These are phyloP conservation scores for Backusella tarrabulga DNA, from an alignment of 192 early-diverging fungal species.

Conservation along the genomic window DNA sequence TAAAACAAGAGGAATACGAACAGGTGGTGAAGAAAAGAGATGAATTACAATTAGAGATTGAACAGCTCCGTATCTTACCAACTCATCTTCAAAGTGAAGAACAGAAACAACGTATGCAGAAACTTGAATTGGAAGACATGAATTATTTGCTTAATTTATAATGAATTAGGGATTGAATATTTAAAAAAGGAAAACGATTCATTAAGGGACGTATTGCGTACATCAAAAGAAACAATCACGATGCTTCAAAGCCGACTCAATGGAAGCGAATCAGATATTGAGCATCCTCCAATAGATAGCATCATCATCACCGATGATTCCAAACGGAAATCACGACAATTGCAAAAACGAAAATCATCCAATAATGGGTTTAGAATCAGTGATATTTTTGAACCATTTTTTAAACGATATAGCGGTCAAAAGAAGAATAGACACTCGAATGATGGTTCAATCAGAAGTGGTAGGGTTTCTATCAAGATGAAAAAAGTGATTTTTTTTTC, in stretches of 20 bases:
- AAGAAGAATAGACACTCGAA: not conserved
- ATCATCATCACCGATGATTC: not conserved
- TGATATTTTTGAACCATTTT: not conserved
- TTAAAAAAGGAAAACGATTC: conserved; percentile 29
- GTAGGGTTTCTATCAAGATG: not conserved
- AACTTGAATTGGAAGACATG: not conserved
- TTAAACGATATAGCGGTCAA: not conserved
- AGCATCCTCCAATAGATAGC: not conserved
- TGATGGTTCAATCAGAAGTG: not conserved
- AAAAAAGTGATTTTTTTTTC: not conserved
- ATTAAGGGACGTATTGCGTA: conserved; percentile 55
- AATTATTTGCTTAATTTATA: not conserved
- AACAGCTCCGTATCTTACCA: conserved; percentile 5
- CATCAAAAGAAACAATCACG: conserved; percentile 71
- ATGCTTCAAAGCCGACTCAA: conserved; percentile 67
- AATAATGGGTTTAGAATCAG: not conserved
- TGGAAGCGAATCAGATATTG: conserved; percentile 38
- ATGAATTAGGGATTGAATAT: not conserved
- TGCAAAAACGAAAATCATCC: not conserved
- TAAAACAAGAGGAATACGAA: conserved; percentile 56
- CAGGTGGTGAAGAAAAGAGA: conserved; percentile 59
- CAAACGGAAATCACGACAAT: not conserved
- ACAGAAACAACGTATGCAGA: not conserved
- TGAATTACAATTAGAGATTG: conserved; percentile 61
- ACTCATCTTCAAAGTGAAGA: conserved; percentile 33